phyloP scores from a whole-genome alignment of 2,329 filamentous ascomycete species.

The Alternaria metachromatica region DNA sequence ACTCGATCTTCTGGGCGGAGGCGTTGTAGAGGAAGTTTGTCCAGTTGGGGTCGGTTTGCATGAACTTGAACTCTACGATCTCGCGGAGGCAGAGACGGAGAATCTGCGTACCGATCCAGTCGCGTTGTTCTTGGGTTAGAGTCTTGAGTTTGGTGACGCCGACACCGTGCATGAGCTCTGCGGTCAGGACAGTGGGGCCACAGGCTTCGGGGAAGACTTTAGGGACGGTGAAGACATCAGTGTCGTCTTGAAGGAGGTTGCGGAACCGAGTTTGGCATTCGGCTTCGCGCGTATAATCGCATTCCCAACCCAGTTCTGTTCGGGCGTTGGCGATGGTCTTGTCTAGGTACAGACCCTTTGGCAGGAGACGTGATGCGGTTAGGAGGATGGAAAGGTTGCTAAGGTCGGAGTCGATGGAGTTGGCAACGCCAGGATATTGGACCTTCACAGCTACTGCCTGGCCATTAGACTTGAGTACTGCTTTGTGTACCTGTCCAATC shows the following conservation, averaged over 20 bases:
- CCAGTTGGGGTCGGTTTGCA: slow-evolving; percentile 99
- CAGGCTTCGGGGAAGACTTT: slow-evolving; percentile 78
- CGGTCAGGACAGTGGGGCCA: slow-evolving; percentile 86
- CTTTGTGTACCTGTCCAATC: slow-evolving; percentile 94
- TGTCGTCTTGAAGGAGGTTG: slow-evolving; percentile 75
- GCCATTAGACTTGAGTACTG: slow-evolving; percentile 76
- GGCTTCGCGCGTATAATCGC: slow-evolving; percentile 91
- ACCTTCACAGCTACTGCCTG: slow-evolving; percentile 90
- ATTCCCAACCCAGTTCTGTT: slow-evolving; percentile 93
- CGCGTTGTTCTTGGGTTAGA: slow-evolving; percentile 81
- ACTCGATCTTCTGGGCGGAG: slow-evolving; percentile 73
- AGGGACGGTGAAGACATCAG: slow-evolving; percentile 79
- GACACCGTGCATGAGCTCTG: slow-evolving; percentile 86
- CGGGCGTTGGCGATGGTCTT: slow-evolving; percentile 97
- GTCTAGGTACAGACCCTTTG: slow-evolving; percentile 90
- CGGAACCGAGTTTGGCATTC: slow-evolving; percentile 78
- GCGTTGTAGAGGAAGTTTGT: slow-evolving; percentile 96
- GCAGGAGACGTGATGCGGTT: slow-evolving; percentile 86
- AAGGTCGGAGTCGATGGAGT: slow-evolving; percentile 95
- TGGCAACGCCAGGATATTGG: slow-evolving; percentile 94
- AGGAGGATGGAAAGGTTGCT: slow-evolving; percentile 92
- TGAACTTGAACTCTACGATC: slow-evolving; percentile 93
- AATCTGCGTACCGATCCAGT: slow-evolving; percentile 96
- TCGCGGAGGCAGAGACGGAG: slow-evolving; percentile 90
- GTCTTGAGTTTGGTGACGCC: slow-evolving; percentile 81